Evolutionary conservation across 2,329 filamentous ascomycete species (phyloP).

Genomic region (Eutypa lata): DNA sequence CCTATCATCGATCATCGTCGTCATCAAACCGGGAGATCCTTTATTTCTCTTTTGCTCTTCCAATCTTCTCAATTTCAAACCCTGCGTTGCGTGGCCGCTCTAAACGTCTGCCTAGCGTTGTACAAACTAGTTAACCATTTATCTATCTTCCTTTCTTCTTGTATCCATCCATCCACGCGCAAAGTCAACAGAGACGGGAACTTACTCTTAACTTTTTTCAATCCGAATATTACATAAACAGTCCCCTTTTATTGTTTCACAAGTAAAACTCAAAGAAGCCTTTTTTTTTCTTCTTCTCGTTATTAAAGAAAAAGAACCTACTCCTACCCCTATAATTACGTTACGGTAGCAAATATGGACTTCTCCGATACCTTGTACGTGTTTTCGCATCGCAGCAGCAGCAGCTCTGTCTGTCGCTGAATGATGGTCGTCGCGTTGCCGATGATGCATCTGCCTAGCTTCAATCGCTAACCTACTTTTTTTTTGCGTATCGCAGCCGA

Average conservation of each 20-base stretch:
- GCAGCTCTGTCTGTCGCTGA: not conserved
- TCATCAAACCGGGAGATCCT: too few species aligned
- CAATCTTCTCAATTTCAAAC: too few species aligned
- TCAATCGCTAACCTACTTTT: constrained; percentile 15
- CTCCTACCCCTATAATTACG: too few species aligned
- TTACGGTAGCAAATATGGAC: constrained; percentile 61
- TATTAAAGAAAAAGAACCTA: too few species aligned
- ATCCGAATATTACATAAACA: too few species aligned
- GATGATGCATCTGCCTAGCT: too few species aligned
- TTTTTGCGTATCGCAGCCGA: constrained; percentile 57
- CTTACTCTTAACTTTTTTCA: too few species aligned
- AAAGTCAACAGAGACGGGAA: too few species aligned
- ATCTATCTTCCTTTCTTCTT: not conserved
- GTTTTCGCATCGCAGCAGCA: constrained; percentile 3
- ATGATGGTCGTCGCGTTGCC: not conserved
- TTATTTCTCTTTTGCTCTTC: too few species aligned
- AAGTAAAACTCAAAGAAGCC: not conserved
- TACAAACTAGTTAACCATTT: not conserved
- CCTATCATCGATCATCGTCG: too few species aligned
- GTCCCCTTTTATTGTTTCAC: too few species aligned
- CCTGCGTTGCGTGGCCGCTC: not conserved
- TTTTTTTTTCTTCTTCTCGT: not conserved
- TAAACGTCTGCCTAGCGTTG: not conserved
- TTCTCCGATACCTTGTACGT: constrained; percentile 89
- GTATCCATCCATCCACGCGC: constrained; percentile 1